phyloP scores from a whole-genome alignment of 257 asterid genomes.

The Solanum habrochaites region DNA sequence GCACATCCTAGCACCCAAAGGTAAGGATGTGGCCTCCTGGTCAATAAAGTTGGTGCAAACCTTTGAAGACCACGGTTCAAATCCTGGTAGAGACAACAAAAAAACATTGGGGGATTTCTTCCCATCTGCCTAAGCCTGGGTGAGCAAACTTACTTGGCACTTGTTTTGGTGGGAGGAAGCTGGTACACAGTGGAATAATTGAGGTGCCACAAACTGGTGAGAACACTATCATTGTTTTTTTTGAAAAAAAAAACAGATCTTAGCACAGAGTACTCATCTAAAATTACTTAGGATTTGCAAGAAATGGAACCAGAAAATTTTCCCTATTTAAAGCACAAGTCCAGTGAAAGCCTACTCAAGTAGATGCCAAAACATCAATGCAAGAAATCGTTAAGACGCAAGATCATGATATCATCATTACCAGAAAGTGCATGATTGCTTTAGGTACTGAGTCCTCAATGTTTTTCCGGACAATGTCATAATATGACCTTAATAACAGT shows the following conservation, averaged over 20 bases:
- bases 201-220: background rate
- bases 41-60: background rate
- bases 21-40: background rate
- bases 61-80: background rate
- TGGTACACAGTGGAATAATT: background rate
- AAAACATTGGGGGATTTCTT: background rate
- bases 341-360: background rate
- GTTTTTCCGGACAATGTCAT: conserved; percentile 62
- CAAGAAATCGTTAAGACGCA: background rate
- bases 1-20: background rate
- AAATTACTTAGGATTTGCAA: background rate
- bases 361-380: background rate
- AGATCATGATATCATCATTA: conserved; percentile 1
- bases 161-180: background rate
- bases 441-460: conserved; percentile 54
- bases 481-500: conserved; percentile 59
- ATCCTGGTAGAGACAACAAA: background rate
- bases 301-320: background rate
- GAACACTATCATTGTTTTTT: background rate
- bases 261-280: background rate
- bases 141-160: background rate
- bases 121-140: background rate
- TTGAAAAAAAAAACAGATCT: background rate
- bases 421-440: conserved; percentile 72
- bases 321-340: background rate